These are phyloP conservation scores for Aspergillus flavus DNA, from an alignment of 2,329 filamentous ascomycete genomes.

Conservation along the genomic window DNA sequence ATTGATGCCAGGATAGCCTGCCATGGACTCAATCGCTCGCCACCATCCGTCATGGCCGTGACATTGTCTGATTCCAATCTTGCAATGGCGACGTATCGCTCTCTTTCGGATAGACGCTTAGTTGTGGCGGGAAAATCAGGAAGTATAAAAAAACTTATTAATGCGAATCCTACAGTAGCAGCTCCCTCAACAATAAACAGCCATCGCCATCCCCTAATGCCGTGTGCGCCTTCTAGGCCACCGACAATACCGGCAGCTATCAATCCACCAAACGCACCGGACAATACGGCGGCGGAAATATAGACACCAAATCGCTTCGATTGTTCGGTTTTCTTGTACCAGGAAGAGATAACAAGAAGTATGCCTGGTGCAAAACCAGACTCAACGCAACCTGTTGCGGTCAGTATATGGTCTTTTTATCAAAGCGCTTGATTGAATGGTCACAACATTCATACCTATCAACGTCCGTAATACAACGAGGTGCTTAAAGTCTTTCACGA, in stretches of 20 bases:
- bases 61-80: conserved; percentile 26
- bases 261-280: conserved; percentile 57
- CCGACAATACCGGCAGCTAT: conserved; percentile 54
- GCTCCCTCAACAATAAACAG: conserved; percentile 51
- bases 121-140: conserved; percentile 55
- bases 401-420: neutral
- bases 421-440: neutral
- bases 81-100: conserved; percentile 26
- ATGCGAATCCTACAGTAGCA: conserved; percentile 49
- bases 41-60: conserved; percentile 18
- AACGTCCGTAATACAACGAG: conserved; percentile 48
- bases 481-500: conserved; percentile 50
- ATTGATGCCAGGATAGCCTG: conserved; percentile 22
- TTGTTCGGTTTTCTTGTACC: conserved; percentile 63
- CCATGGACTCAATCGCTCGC: conserved; percentile 17
- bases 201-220: conserved; percentile 57
- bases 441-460: neutral
- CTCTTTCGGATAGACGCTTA: conserved; percentile 39
- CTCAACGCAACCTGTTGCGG: conserved; percentile 24
- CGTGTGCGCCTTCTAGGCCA: conserved; percentile 48
- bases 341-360: conserved; percentile 53
- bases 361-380: conserved; percentile 30
- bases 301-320: conserved; percentile 60
- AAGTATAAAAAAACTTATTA: conserved; percentile 50
- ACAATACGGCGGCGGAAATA: conserved; percentile 60